These are phyloP conservation scores for Diplocarpon rosae DNA, from an alignment of 2,329 filamentous ascomycete genomes.

Conservation along the genomic window DNA sequence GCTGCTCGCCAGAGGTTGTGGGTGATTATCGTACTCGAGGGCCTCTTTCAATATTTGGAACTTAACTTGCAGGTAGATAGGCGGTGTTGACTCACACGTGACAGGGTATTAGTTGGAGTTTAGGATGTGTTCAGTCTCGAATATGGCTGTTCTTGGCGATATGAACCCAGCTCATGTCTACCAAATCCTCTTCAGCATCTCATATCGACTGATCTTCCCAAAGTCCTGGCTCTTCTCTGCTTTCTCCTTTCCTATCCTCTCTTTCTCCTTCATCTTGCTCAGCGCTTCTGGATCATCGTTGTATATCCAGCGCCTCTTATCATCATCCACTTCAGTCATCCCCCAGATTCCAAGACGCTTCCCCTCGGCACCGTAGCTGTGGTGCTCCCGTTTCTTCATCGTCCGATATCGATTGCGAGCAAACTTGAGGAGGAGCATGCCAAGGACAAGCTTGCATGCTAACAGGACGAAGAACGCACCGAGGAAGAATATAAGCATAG, in stretches of 20 bases:
- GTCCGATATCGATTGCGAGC: slow-evolving; percentile 65
- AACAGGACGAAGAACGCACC: slow-evolving; percentile 76
- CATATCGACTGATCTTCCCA: slow-evolving; percentile 66
- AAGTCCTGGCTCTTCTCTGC: slow-evolving; percentile 44
- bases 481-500: slow-evolving; percentile 80
- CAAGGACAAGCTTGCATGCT: slow-evolving; percentile 73
- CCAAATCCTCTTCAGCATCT: slow-evolving; percentile 98
- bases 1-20: too few relatives aligned
- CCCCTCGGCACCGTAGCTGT: slow-evolving; percentile 57
- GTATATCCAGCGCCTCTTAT: slow-evolving; percentile 77
- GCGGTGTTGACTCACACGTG: too few relatives aligned
- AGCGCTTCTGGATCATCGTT: slow-evolving; percentile 68
- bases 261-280: slow-evolving; percentile 48
- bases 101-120: too few relatives aligned
- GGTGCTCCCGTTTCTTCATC: slow-evolving; percentile 59
- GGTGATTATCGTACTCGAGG: too few relatives aligned
- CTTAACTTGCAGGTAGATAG: too few relatives aligned
- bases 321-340: slow-evolving; percentile 78
- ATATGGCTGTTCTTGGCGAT: too few relatives aligned
- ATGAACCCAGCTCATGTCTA: slow-evolving; percentile 29
- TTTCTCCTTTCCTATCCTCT: slow-evolving; percentile 50
- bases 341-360: slow-evolving; percentile 73
- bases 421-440: slow-evolving; percentile 76
- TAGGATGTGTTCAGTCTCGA: too few relatives aligned
- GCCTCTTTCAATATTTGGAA: too few relatives aligned